Conservation (phyloP, 176 grass and related monocot genomes). For the Avena eriantha region DNA sequence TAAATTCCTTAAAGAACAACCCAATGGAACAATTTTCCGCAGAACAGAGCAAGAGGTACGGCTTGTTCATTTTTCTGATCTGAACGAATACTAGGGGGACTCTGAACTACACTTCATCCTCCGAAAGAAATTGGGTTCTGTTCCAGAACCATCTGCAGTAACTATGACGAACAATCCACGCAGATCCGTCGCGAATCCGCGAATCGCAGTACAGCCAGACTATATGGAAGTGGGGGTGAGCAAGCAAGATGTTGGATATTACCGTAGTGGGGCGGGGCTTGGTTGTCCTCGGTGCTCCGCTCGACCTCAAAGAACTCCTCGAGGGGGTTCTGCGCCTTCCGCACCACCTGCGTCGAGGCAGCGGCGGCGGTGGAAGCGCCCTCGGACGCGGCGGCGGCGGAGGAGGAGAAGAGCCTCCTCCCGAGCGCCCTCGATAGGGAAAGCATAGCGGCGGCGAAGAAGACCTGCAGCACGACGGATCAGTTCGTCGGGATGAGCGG, state of each 20-base stretch:
- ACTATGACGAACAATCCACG: neutral
- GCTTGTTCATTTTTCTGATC: too few relatives aligned
- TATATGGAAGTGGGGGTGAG: neutral
- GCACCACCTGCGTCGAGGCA: conserved; percentile 39
- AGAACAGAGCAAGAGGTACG: neutral
- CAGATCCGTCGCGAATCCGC: neutral
- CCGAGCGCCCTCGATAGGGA: conserved; percentile 66
- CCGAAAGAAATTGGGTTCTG: neutral
- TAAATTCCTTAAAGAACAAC: neutral
- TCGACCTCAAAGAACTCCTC: conserved; percentile 96
- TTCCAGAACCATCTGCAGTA: neutral
- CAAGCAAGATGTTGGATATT: neutral
- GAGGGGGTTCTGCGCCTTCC: conserved; percentile 75
- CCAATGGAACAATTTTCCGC: neutral
- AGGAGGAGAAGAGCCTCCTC: conserved; percentile 55
- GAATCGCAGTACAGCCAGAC: neutral
- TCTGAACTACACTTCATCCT: too few relatives aligned
- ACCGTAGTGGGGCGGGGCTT: conserved; percentile 78
- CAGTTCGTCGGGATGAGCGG: neutral
- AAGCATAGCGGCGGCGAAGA: conserved; percentile 48
- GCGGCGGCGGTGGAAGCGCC: conserved; percentile 40
- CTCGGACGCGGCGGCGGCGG: conserved; percentile 48
- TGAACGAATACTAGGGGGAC: too few relatives aligned
- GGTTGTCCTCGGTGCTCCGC: conserved; percentile 71
- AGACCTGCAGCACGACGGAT: conserved; percentile 16